phyloP scores from a whole-genome alignment of 2,329 filamentous ascomycete species.

The Tolypocladium guangdongense region DNA sequence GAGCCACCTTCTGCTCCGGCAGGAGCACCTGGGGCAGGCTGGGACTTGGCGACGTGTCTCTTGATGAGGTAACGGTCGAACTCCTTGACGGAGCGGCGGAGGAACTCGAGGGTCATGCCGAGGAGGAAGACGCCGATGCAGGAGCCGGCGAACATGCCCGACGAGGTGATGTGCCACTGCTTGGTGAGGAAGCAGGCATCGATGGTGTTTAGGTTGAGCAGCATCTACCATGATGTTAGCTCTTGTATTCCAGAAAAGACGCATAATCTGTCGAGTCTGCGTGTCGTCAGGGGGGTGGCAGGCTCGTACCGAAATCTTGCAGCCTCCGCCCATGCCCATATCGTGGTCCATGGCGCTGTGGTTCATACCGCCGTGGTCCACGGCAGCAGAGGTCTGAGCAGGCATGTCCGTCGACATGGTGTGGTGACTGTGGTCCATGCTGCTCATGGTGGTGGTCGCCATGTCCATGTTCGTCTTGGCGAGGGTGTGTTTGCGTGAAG shows the following conservation, averaged over 20 bases:
- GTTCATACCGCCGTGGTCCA: constrained; percentile 8
- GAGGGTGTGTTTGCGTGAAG: neutral
- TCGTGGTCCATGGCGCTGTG: constrained; percentile 8
- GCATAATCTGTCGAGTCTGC: neutral
- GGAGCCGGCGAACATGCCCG: constrained; percentile 64
- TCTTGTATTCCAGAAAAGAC: neutral
- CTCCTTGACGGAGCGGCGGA: constrained; percentile 60
- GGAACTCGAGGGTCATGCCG: constrained; percentile 58
- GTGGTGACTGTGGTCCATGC: constrained; percentile 2
- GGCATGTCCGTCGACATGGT: constrained; percentile 3
- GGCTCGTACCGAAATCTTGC: constrained; percentile 27
- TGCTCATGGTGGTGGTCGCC: neutral
- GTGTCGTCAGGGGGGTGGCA: neutral
- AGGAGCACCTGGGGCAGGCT: constrained; percentile 4
- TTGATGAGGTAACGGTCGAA: constrained; percentile 58
- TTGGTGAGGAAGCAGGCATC: constrained; percentile 59
- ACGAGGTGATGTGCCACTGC: constrained; percentile 59
- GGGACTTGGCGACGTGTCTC: constrained; percentile 30
- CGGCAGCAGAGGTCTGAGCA: constrained; percentile 2
- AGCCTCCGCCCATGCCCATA: constrained; percentile 13
- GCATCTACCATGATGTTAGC: constrained; percentile 42
- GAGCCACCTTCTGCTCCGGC: constrained; percentile 6
- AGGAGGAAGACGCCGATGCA: constrained; percentile 72
- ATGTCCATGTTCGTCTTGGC: neutral
- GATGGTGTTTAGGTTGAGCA: constrained; percentile 70